Percentiles rank a stretch among this genome's conserved stretches.
phyloP scores from a whole-genome alignment of 2,329 filamentous ascomycete species.

The Amesomyces nigricolor region DNA sequence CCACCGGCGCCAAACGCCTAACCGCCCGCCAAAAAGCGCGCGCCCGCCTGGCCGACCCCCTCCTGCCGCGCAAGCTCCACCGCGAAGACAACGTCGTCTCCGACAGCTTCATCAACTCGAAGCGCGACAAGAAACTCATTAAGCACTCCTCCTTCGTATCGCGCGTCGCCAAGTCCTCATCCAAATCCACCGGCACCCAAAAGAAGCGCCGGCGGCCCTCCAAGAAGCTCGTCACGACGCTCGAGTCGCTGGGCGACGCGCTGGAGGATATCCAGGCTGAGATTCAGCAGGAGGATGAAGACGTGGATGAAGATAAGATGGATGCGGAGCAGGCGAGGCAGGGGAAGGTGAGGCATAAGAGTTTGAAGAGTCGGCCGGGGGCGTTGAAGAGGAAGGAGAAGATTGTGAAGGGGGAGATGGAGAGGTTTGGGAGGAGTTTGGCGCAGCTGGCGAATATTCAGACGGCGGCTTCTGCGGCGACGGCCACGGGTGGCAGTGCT shows the following conservation, averaged over 20 bases:
- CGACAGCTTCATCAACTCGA: slow-evolving; percentile 62
- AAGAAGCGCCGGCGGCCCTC: slow-evolving; percentile 29
- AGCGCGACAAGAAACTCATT: slow-evolving; percentile 77
- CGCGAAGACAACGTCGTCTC: slow-evolving; percentile 46
- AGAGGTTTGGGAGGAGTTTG: slow-evolving; percentile 78
- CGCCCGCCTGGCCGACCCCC: slow-evolving; percentile 46
- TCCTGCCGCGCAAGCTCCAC: slow-evolving; percentile 48
- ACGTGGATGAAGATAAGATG: slow-evolving; percentile 36
- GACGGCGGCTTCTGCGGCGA: not conserved
- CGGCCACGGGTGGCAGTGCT: not conserved
- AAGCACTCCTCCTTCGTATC: slow-evolving; percentile 76
- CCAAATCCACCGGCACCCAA: slow-evolving; percentile 33
- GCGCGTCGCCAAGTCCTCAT: slow-evolving; percentile 61
- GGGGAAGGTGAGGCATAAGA: slow-evolving; percentile 67
- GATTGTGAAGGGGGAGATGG: slow-evolving; percentile 73
- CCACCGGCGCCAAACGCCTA: slow-evolving; percentile 45
- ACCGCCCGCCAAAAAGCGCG: slow-evolving; percentile 53
- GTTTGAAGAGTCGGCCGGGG: slow-evolving; percentile 67
- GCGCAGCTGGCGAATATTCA: slow-evolving; percentile 55
- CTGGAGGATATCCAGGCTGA: slow-evolving; percentile 58
- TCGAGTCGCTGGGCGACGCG: slow-evolving; percentile 73
- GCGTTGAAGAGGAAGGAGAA: slow-evolving; percentile 79
- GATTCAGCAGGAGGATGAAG: slow-evolving; percentile 39
- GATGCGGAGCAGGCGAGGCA: slow-evolving; percentile 35
- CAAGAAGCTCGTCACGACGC: slow-evolving; percentile 71